These are phyloP conservation scores for Blastomyces silverae DNA, from an alignment of 2,329 filamentous ascomycete genomes.

Conservation along the genomic window DNA sequence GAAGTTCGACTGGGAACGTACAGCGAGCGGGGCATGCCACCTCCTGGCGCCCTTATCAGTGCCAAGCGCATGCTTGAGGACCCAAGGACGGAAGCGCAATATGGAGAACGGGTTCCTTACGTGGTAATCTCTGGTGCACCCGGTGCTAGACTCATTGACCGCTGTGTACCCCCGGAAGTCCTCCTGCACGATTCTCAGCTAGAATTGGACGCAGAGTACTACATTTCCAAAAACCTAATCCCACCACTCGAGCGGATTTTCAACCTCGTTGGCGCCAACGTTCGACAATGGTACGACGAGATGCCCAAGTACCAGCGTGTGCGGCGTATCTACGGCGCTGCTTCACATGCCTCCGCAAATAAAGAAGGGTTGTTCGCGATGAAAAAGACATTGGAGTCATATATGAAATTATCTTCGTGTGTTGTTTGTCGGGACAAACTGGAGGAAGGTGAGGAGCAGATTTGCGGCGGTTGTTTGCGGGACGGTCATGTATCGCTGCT, in stretches of 20 bases:
- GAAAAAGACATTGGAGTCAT: conserved; percentile 82
- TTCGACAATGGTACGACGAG: conserved; percentile 87
- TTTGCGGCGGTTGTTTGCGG: conserved; percentile 36
- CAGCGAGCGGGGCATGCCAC: conserved; percentile 68
- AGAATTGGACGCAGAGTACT: conserved; percentile 88
- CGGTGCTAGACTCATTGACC: conserved; percentile 75
- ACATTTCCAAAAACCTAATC: conserved; percentile 92
- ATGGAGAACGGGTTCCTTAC: conserved; percentile 90
- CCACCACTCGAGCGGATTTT: conserved; percentile 94
- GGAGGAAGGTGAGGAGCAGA: conserved; percentile 35
- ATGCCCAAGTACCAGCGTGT: conserved; percentile 87
- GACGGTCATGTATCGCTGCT: conserved; percentile 54
- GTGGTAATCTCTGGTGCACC: conserved; percentile 86
- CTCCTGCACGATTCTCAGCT: conserved; percentile 69
- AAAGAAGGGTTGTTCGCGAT: conserved; percentile 28
- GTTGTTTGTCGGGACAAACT: conserved; percentile 64
- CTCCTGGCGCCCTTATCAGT: conserved; percentile 82
- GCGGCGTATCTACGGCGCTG: conserved; percentile 50
- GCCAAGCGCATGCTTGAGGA: conserved; percentile 81
- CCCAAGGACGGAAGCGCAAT: conserved; percentile 80
- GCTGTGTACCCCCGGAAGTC: conserved; percentile 80
- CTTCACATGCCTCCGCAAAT: not conserved
- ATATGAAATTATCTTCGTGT: conserved; percentile 75
- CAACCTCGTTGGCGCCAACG: conserved; percentile 88
- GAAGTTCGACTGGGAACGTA: conserved; percentile 90